Conservation (phyloP, 1,139 yeast genomes). For the Suhomyces kunorum region DNA sequence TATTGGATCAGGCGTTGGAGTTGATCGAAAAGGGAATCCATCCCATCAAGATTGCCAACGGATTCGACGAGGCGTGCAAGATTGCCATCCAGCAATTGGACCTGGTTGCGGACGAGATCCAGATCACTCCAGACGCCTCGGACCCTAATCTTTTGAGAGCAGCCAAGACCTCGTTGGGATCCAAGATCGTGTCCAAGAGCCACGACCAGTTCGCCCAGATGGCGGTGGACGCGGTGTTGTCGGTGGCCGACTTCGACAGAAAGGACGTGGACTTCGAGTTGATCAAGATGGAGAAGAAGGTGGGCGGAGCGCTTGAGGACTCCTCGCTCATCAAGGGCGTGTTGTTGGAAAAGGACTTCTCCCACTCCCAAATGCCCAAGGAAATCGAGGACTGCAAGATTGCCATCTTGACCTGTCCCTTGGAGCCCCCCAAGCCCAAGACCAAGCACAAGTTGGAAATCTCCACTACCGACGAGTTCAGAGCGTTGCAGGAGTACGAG, state of each 20-base stretch:
- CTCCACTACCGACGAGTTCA: slow-evolving; percentile 87
- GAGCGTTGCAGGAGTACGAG: slow-evolving; percentile 87
- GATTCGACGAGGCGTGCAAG: slow-evolving; percentile 95
- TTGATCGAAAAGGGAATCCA: slow-evolving; percentile 96
- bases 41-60: slow-evolving; percentile 95
- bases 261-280: slow-evolving; percentile 96
- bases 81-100: slow-evolving; percentile 82
- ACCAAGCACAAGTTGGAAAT: slow-evolving; percentile 97
- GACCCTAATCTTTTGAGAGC: slow-evolving; percentile 73
- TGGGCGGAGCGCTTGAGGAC: slow-evolving; percentile 91
- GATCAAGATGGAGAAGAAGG: slow-evolving; percentile 92
- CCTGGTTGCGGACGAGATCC: slow-evolving; percentile 63
- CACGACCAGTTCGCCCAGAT: slow-evolving; percentile 93
- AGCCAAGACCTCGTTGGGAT: slow-evolving; percentile 92
- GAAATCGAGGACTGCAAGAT: slow-evolving; percentile 75
- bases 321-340: slow-evolving; percentile 87
- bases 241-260: slow-evolving; percentile 89
- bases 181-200: slow-evolving; percentile 91
- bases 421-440: slow-evolving; percentile 99
- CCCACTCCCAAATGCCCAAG: slow-evolving; percentile 98
- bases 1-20: slow-evolving; percentile 91
- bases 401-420: slow-evolving; percentile 96
- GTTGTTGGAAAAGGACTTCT: slow-evolving; percentile 90
- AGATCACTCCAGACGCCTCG: slow-evolving; percentile 48
- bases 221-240: slow-evolving; percentile 95